Base-by-base conservation (phyloP, 345 rosid genomes). In the Iberis pinnata region DNA sequence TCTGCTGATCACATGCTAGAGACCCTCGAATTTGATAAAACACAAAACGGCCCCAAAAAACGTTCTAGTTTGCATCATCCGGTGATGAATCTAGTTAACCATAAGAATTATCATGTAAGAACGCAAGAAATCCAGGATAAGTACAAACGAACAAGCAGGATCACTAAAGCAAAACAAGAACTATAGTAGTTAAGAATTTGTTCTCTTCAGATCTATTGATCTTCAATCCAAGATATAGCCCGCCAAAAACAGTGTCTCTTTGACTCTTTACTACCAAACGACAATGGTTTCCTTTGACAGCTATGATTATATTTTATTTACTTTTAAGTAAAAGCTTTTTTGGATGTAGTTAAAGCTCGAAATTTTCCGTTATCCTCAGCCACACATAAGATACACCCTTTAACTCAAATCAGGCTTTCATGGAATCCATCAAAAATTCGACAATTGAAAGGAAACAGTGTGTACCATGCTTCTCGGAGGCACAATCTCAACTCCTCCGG, bases 401-500 rank as follows among this genome's bases (percentile, higher is more conserved):
- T 65, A 65, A 43, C 70, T 22, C 41, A 49, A 41, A 33, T 41
- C 52, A 65, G 8, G 24, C 9, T 40, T 49, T 9, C 39, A 65
- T 5, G 18, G 41, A 49, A 32, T 35, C 5, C n/a, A 63, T 13
- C 16, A 8, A 50, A 56, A 49, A 32, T 17, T 49, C 46, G 35
- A 50, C 5, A 58, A 18, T 43, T 43, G 39, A 42, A 47, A n/a
- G 43, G 27, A 44, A 12, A 14, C 39, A 29, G 33, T 29, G 60
- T 22, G 10, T 35, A 56, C 64, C 54, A 83, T 87, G 93, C 64
- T 77, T 55, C 75, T 80, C 51, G 69, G 80, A 53, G 79, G 80
- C 80, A 62, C 67, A 44, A 46, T 65, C 74, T 72, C 81, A 70
- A 46, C 80, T 50, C 72, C 83, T 8, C 63, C 72, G 64, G 66